These are phyloP conservation scores for Testicularia cyperi DNA, from an alignment of 1,284 basidiomycete genomes.

Conservation along the genomic window DNA sequence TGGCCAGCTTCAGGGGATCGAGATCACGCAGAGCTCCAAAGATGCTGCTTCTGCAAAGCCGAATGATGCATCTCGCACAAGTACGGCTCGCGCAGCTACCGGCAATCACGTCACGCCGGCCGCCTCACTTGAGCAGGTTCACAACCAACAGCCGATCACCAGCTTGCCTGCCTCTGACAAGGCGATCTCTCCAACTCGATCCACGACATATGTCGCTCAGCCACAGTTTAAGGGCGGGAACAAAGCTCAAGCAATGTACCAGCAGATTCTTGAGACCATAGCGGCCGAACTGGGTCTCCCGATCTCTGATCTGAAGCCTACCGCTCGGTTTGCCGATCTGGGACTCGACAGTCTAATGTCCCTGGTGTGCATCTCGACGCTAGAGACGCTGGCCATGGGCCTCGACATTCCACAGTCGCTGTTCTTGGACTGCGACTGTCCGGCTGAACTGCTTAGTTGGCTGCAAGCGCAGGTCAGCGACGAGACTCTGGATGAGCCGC, in stretches of 20 bases:
- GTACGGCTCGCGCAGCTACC: no score
- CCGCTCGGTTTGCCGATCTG: slow-evolving; percentile 28
- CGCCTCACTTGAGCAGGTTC: no score
- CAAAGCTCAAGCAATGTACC: slow-evolving; percentile 3
- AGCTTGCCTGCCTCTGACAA: no score
- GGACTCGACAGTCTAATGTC: slow-evolving; percentile 44
- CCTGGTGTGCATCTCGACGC: slow-evolving; percentile 31
- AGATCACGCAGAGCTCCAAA: no score
- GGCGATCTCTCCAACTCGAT: no score
- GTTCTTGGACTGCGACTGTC: slow-evolving; percentile 33
- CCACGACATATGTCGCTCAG: no score
- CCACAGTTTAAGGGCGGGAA: neutral
- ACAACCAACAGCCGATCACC: no score
- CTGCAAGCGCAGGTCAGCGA: slow-evolving; percentile 15
- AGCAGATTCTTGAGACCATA: slow-evolving; percentile 15
- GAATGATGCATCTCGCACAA: no score
- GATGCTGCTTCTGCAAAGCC: no score
- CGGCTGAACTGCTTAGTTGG: slow-evolving; percentile 22
- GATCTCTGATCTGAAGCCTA: slow-evolving; percentile 19
- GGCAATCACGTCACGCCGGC: no score
- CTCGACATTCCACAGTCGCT: slow-evolving; percentile 31
- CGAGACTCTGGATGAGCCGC: neutral
- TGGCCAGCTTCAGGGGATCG: no score
- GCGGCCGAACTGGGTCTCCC: slow-evolving; percentile 29
- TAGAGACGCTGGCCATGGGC: slow-evolving; percentile 19